Percentiles rank a stretch among this genome's conserved stretches.
phyloP scores from a whole-genome alignment of 176 grass and related monocot species.

The Oryza brachyantha region DNA sequence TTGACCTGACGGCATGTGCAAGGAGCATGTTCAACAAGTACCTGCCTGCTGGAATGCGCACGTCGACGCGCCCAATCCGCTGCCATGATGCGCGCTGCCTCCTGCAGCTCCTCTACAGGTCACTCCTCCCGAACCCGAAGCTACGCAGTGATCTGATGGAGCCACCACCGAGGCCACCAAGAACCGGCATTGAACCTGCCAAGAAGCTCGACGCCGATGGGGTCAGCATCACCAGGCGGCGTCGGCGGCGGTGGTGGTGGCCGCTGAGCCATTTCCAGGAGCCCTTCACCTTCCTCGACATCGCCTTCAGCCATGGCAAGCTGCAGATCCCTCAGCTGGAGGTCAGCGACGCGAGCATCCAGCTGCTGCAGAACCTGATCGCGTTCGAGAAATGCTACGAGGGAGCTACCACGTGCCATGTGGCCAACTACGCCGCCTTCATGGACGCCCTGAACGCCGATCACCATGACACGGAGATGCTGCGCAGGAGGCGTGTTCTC shows the following conservation, averaged over 20 bases:
- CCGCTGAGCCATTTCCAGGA: conserved; percentile 1
- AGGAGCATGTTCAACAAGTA: conserved; percentile 17
- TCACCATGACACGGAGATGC: not conserved
- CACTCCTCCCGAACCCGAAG: conserved; percentile 12
- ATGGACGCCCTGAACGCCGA: not conserved
- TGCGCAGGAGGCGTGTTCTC: not conserved
- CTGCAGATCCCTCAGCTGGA: conserved; percentile 1
- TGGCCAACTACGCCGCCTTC: not conserved
- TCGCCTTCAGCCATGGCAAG: conserved; percentile 5
- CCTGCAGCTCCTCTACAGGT: conserved; percentile 9
- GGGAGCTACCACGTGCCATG: not conserved
- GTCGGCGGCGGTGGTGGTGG: not conserved
- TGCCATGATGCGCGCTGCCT: not conserved
- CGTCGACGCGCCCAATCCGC: not conserved
- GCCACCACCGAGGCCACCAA: conserved; percentile 5
- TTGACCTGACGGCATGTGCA: conserved; percentile 7
- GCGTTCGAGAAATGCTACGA: conserved; percentile 16
- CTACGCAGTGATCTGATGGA: not conserved
- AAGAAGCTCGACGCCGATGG: not conserved
- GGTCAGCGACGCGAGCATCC: conserved; percentile 15
- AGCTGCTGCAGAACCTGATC: conserved; percentile 19
- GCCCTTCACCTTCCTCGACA: not conserved
- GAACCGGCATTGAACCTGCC: not conserved
- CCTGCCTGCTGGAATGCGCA: conserved; percentile 18
- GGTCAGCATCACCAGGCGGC: not conserved